phyloP scores from a whole-genome alignment of 1,284 basidiomycete genomes.

The Porogramme epimiltina region DNA sequence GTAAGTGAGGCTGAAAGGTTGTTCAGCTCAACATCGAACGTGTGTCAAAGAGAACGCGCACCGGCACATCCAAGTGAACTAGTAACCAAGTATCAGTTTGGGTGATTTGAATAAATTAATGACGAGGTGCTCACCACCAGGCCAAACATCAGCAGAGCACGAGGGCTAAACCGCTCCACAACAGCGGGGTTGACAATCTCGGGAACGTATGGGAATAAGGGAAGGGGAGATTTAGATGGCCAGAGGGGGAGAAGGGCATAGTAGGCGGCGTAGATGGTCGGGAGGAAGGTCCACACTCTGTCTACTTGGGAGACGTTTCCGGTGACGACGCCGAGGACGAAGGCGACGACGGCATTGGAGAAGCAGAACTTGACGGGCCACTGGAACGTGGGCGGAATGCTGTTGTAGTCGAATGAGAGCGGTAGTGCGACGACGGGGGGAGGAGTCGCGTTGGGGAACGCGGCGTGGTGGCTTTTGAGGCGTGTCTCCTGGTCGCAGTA shows the following conservation, averaged over 20 bases:
- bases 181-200: slow-evolving; percentile 45
- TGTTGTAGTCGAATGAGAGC: slow-evolving; percentile 9
- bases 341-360: slow-evolving; percentile 48
- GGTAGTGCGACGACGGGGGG: not conserved
- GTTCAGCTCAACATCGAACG: too few relatives aligned
- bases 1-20: slow-evolving; percentile 66
- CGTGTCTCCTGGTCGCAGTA: too few relatives aligned
- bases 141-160: slow-evolving; percentile 71
- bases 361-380: slow-evolving; percentile 70
- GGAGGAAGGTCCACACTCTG: slow-evolving; percentile 63
- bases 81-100: slow-evolving; percentile 1
- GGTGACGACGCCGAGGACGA: slow-evolving; percentile 63
- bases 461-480: too few relatives aligned
- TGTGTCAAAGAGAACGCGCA: slow-evolving; percentile 24
- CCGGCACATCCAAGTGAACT: slow-evolving; percentile 72
- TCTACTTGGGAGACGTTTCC: slow-evolving; percentile 89
- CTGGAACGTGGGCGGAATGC: slow-evolving; percentile 40
- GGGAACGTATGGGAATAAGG: slow-evolving; percentile 59
- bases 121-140: slow-evolving; percentile 50
- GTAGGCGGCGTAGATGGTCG: slow-evolving; percentile 77
- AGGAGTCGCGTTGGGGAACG: too few relatives aligned
- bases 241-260: slow-evolving; percentile 73
- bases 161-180: slow-evolving; percentile 55
- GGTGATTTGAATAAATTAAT: not conserved
- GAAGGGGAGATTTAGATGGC: slow-evolving; percentile 46